A percentile compares a stretch with the other conserved stretches of the same genome.
phyloP scores from a whole-genome alignment of 139 green algal genomes.

The Coccomyxa sp. region DNA sequence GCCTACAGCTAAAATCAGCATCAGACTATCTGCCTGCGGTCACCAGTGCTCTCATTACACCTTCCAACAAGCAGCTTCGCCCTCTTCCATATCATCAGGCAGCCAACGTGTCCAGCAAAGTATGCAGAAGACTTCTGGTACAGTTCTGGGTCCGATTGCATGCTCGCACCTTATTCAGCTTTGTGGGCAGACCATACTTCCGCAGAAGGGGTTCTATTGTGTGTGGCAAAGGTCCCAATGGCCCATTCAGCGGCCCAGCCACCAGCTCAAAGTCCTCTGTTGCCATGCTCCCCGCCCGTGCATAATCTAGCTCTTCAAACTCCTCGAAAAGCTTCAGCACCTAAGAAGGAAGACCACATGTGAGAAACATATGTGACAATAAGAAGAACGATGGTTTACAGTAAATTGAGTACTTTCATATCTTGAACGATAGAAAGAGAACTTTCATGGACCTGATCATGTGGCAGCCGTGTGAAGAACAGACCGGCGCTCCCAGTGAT shows the following conservation, averaged over 20 bases:
- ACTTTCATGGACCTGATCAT: conserved; percentile 51
- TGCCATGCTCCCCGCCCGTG: conserved; percentile 70
- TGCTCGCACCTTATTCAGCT: conserved; percentile 61
- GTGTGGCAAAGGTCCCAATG: conserved; percentile 77
- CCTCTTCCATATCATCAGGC: too few species aligned
- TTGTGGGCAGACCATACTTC: conserved; percentile 87
- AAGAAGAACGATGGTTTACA: neutral
- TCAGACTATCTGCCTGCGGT: too few species aligned
- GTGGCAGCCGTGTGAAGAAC: conserved; percentile 82
- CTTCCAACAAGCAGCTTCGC: too few species aligned
- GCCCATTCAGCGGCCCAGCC: conserved; percentile 72
- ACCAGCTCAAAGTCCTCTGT: conserved; percentile 64
- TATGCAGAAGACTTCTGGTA: too few species aligned
- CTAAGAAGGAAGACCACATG: conserved; percentile 8
- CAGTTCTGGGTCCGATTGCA: too few species aligned
- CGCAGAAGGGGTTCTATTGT: conserved; percentile 92
- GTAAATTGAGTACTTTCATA: neutral
- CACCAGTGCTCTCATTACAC: too few species aligned
- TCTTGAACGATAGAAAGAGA: too few species aligned
- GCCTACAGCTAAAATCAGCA: too few species aligned
- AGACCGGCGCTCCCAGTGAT: conserved; percentile 80
- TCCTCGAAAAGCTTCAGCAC: conserved; percentile 35
- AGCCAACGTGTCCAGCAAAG: too few species aligned
- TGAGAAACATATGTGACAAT: too few species aligned
- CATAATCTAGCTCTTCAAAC: conserved; percentile 75